Evolutionary conservation across 2,329 filamentous ascomycete species (phyloP).

Genomic region (Fusarium circinatum): DNA sequence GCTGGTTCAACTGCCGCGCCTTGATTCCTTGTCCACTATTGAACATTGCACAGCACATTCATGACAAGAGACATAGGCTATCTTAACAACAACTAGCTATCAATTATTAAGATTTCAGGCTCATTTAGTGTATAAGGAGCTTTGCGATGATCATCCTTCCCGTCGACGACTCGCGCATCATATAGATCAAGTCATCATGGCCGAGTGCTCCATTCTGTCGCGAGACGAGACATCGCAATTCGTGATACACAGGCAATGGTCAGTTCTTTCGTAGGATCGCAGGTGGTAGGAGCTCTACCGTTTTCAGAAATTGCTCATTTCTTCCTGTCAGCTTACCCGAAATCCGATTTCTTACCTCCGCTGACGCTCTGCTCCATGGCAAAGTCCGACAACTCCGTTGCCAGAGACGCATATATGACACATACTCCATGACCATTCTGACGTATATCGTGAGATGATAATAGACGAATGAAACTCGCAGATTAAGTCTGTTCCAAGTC

Average conservation of each 20-base stretch:
- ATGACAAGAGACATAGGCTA: not conserved
- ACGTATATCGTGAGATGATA: fast-evolving
- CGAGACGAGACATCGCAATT: too few species aligned
- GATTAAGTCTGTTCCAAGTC: fast-evolving
- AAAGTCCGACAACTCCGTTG: not conserved
- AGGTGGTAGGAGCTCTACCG: too few species aligned
- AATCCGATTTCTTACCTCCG: not conserved
- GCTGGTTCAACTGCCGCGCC: not conserved
- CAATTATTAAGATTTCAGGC: too few species aligned
- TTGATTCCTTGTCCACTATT: not conserved
- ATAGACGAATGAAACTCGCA: not conserved
- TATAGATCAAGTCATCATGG: not conserved
- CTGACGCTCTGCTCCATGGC: not conserved
- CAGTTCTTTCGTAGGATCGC: not conserved
- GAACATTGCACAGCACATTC: too few species aligned
- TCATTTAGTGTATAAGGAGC: fast-evolving
- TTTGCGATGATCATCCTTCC: not conserved
- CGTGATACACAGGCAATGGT: not conserved
- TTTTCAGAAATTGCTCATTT: too few species aligned
- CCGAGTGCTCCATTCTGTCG: not conserved
- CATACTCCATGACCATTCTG: not conserved
- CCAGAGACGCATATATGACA: not conserved
- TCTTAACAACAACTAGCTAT: too few species aligned
- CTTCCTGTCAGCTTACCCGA: not conserved
- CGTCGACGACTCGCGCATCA: fast-evolving